Percentiles rank a stretch among this genome's conserved stretches.
These are phyloP conservation scores for Paecilomyces variotii DNA, from an alignment of 2,329 filamentous ascomycete genomes.

Conservation along the genomic window DNA sequence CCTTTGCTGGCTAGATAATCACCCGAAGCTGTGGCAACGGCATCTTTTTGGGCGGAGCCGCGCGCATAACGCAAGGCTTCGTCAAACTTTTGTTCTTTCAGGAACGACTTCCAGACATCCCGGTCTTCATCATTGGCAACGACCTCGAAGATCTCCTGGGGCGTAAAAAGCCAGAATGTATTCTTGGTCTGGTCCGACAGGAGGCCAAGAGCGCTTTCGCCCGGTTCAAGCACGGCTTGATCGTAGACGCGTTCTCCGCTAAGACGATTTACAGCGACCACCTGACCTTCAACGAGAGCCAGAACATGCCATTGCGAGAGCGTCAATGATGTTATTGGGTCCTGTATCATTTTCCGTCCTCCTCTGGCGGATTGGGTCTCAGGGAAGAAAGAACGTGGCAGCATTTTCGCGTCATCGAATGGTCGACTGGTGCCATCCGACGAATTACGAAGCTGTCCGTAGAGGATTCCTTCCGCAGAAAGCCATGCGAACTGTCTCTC, in stretches of 20 bases:
- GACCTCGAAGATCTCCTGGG: constrained; percentile 86
- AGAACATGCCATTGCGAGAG: constrained; percentile 93
- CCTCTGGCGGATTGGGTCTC: constrained; percentile 58
- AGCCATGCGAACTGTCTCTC: constrained; percentile 78
- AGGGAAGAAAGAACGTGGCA: constrained; percentile 66
- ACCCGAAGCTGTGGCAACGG: constrained; percentile 82
- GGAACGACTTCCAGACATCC: constrained; percentile 91
- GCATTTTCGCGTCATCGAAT: constrained; percentile 69
- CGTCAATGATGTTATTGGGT: constrained; percentile 69
- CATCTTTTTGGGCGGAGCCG: constrained; percentile 74
- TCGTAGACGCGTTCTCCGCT: constrained; percentile 82
- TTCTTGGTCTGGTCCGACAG: constrained; percentile 89
- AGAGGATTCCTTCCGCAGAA: constrained; percentile 74
- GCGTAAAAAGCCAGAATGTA: constrained; percentile 94
- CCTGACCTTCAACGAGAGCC: constrained; percentile 68
- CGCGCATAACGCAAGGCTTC: constrained; percentile 78
- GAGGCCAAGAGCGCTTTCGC: constrained; percentile 72
- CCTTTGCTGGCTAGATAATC: constrained; percentile 78
- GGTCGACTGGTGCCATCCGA: constrained; percentile 64
- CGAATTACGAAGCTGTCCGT: constrained; percentile 67
- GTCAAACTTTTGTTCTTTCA: constrained; percentile 80
- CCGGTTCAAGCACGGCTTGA: constrained; percentile 72
- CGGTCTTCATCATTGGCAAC: constrained; percentile 83
- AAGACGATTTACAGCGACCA: constrained; percentile 79
- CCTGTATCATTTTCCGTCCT: constrained; percentile 57